Conservation (phyloP, 1,139 yeast genomes). For the Groenewaldozyma sp. region DNA sequence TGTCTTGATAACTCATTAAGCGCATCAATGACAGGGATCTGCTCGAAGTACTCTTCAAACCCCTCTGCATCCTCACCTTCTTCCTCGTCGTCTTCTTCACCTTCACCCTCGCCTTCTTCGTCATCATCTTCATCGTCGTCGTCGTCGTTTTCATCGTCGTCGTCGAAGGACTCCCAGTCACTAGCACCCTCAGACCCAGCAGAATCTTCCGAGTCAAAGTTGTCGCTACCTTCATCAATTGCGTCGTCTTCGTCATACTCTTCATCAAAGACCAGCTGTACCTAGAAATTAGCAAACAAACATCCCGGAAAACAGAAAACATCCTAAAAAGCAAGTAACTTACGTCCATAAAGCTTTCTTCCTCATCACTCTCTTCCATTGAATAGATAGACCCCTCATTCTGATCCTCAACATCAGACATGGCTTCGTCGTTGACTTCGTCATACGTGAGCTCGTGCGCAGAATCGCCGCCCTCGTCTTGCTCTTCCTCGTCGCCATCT, state of each 20-base stretch:
- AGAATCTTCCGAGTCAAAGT: constrained; percentile 27
- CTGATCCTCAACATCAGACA: constrained; percentile 27
- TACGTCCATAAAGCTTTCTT: constrained; percentile 19
- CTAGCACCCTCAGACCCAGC: constrained; percentile 32
- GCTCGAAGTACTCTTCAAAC: too few relatives aligned
- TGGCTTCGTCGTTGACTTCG: constrained; percentile 24
- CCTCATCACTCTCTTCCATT: constrained; percentile 23
- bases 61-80: neutral
- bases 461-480: constrained; percentile 19
- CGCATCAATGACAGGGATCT: too few relatives aligned
- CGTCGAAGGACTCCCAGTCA: constrained; percentile 26
- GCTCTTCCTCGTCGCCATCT: constrained; percentile 26
- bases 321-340: constrained; percentile 7
- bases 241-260: constrained; percentile 28
- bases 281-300: too few relatives aligned
- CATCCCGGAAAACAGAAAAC: constrained; percentile 1
- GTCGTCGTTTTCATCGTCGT: constrained; percentile 23
- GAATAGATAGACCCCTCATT: constrained; percentile 11
- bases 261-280: constrained; percentile 21
- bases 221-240: constrained; percentile 28
- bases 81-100: constrained; percentile 4
- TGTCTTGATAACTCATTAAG: too few relatives aligned
- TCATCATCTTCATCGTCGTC: constrained; percentile 15
- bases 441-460: constrained; percentile 27
- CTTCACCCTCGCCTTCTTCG: constrained; percentile 15